Evolutionary conservation across 2,329 filamentous ascomycete genomes (phyloP), one percentile per base, ranked within the genome.

Genomic region (Trichoderma atroviride): DNA sequence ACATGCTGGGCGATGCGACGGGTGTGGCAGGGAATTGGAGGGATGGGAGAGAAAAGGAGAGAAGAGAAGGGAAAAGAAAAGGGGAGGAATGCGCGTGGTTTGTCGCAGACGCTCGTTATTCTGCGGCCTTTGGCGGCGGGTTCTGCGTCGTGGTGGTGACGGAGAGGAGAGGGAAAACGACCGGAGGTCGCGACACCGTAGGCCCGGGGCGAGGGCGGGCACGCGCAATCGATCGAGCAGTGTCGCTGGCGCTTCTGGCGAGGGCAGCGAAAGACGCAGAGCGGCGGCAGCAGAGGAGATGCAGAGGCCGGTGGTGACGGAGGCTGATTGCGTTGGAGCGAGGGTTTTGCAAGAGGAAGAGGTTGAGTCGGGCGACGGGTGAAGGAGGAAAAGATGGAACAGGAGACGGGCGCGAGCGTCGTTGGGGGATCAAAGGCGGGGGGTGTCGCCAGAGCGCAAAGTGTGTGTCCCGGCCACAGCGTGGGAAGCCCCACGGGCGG

Each of bases 1-100:
- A 81, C 84, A 86, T 86, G 75, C 22, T 66, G 69, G 50, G 58
- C 37, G 37, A 63, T 24, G 19, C 10, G 22, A 27, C 24, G 29
- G 22, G 27, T 29, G 27, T 19, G 14, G 11, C 19, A 22, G 37
- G 40, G 37, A 10, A 37, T 22, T 22, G 9, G n/a, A 37, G n/a
- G 10, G n/a, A n/a, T 4, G 29, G 16, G 11, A 9, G 19, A 6
- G 9, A 14, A 14, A 31, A n/a, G 13, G 6, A n/a, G 31, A 35
- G 16, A 7, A n/a, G 29, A 33, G 50, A 56, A 19, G 22, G 22
- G 60, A 52, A 19, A 19, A 27, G 13, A n/a, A 27, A 27, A 43
- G 4, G 14, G 53, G 16, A 13, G 35, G 10, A 10, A 53, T 50
- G 63, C 69, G 56, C 56, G 57, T 35, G 31, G 63, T 52, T n/a